Base-by-base conservation (phyloP, 2,329 filamentous ascomycete species). In the Peltaster fructicola region DNA sequence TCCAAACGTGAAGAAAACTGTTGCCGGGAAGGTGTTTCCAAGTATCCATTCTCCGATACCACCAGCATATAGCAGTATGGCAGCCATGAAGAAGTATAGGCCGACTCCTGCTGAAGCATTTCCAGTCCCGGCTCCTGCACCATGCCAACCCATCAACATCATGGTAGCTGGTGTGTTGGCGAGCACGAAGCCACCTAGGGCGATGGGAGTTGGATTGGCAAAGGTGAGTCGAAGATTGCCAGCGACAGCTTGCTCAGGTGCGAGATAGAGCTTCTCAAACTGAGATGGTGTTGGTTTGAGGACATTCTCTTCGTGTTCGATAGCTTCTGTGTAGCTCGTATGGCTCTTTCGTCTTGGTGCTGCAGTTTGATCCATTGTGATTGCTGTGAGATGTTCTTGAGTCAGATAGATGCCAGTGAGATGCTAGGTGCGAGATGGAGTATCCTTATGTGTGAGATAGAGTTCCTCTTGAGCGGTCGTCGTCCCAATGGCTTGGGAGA, bases 101-200 rank as follows among this genome's bases (percentile, higher is more conserved):
- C 32, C 27, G 5, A 28, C 24, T 8, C 24, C 26, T 5, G 32
- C 34, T 12, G 27, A 25, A 13, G 27, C 28, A 18, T 29, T 31
- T 15, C 27, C 33, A 20, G 23, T 26, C 12, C 20, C 25, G 13
- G 33, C 35, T n/a, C 14, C 34, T 13, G 35, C 35, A 15, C 33
- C 35, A 11, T 29, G 24, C 35, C 35, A 37, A 17, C 33, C 35
- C 27, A 37, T 33, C 7, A 32, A 26, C 10, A 28, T 27, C 14
- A 35, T 33, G 5, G 35, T 29, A 6, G 30, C 24, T 6, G 33
- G 33, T 7, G 33, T 36, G 18, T 33, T 32, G 18, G 33, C 33
- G 8, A 37, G 23, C 4, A 37, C 22, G 29, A 36, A 37, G 14
- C 35, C 35, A 7, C 22, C 30, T 8, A 36, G 25, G 14, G 33